Evolutionary conservation across 2,329 filamentous ascomycete species (phyloP), one percentile per base, ranked within the genome.

Genomic region (Botrytis porri): DNA sequence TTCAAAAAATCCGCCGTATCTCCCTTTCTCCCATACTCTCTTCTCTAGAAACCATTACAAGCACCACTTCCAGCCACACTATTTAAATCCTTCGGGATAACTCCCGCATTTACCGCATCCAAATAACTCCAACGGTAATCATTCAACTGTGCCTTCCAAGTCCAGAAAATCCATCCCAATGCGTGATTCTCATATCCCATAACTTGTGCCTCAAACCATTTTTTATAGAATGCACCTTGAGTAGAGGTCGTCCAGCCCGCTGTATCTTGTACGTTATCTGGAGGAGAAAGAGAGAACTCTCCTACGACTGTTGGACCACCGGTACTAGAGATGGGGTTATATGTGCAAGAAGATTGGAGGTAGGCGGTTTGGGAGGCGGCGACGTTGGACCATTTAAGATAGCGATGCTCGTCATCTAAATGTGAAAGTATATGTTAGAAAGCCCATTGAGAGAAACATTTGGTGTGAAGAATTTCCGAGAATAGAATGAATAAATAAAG

Each of bases 161-260:
- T 84, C 88, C 88, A 90, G 77, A 89, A 90, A 4, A 88, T 79
- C 87, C 87, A 90, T 0, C 88, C 87, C 12, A 82, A 81, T 4
- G 77, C 77, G 2, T 81, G 75, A 72, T 83, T 83, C 81, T 90
- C 88, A 76, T 88, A 90, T 0, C 84, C 81, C 62, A 84, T 82
- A 0, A 85, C 83, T 80, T 90, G 88, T 0, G 88, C 88, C 0
- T 86, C 85, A 80, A 87, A 90, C 83, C 85, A 90, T 62, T 83
- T 80, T 64, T 76, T 80, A 79, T 90, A 90, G 79, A 89, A 91
- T 2, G 79, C 81, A 70, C 79, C 77, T 48, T 84, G 82, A 25
- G 78, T 80, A 18, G 77, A 78, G 16, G 82, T 80, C 75, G 84
- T 77, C 83, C 84, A 89, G 39, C 82, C 84, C 3, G 78, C 73